Base-by-base conservation (phyloP, 73 alveolate genomes). In the Blepharisma stoltei region DNA sequence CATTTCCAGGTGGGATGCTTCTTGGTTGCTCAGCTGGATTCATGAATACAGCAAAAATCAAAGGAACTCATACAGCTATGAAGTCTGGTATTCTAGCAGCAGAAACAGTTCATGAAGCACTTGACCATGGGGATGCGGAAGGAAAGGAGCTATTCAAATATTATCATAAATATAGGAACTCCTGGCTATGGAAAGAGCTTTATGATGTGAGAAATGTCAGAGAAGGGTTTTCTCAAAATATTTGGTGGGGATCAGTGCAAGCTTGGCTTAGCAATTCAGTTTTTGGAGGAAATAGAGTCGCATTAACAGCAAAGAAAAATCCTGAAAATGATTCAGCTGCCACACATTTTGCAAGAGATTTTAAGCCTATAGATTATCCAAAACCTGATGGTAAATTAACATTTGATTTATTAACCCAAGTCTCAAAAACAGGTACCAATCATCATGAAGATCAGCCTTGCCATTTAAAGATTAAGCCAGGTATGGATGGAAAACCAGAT, bases 391-490 rank as follows among this genome's bases (percentile, higher is more conserved):
- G 96, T 21, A 78, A 81, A 87, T 69, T 93, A 44, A 89, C 97
- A 18, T 95, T 95, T 89, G 98, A 95, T 78, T 54, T 95, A 48
- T 82, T 95, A 75, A 91, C 87, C 45, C 93, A 93, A 77, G 81
- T 95, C 14, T 85, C 91, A 11, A 88, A 98, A 78, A 86, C 89
- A 65, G 77, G 69, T 45, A 11, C 46, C 6, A 85, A 93, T 83
- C 99, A 95, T 54, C 98, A 95, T 49, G 97, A 93, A 73, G 98
- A 95, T 81, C 90, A 95, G 86, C 99, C 99, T 68, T 70, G 89
- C 27, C 99, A 95, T 76, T 78, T 95, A 77, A 91, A 88, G 66
- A 92, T 95, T 60, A 90, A 85, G 75, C 55, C 85, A n/a, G 97
- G 90, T 25, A 69, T 81, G 87, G 93, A 79, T 23, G 60, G 70